These are phyloP conservation scores for Pyrenochaeta sp. DNA, from an alignment of 2,329 filamentous ascomycete genomes.

Conservation along the genomic window DNA sequence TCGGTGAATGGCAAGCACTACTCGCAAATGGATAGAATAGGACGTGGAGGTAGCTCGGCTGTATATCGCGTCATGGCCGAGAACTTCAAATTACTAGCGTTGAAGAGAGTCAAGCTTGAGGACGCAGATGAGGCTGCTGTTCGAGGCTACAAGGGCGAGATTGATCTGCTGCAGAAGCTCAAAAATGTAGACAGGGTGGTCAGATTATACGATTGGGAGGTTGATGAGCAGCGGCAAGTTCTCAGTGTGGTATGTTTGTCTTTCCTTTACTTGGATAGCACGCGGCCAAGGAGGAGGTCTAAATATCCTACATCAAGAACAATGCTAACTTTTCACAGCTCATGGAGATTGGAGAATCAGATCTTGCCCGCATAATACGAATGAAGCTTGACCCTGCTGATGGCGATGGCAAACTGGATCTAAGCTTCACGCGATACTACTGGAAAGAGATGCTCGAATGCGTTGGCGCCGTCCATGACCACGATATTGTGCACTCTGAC, in stretches of 20 bases:
- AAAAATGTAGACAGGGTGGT: conserved; percentile 89
- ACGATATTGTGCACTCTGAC: conserved; percentile 95
- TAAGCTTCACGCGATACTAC: conserved; percentile 93
- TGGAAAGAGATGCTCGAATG: conserved; percentile 99
- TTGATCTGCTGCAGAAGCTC: conserved; percentile 85
- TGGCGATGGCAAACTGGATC: conserved; percentile 70
- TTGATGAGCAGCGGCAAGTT: conserved; percentile 90
- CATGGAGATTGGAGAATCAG: conserved; percentile 97
- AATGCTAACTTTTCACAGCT: conserved; percentile 62
- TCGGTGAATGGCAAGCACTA: conserved; percentile 92
- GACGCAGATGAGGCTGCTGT: conserved; percentile 86
- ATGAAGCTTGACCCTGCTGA: conserved; percentile 67
- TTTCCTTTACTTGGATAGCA: not conserved
- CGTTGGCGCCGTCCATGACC: conserved; percentile 84
- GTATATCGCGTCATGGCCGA: conserved; percentile 98
- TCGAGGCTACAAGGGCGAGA: conserved; percentile 91
- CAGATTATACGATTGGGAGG: conserved; percentile 87
- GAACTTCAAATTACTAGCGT: conserved; percentile 92
- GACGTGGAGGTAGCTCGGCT: conserved; percentile 89
- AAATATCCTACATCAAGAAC: not conserved
- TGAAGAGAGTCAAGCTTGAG: conserved; percentile 92
- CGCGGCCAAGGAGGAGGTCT: not conserved
- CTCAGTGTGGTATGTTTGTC: conserved; percentile 78
- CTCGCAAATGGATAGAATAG: conserved; percentile 87
- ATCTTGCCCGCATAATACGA: conserved; percentile 85